Conservation (phyloP, 495 filamentous ascomycete species). For the Tuber indicum region DNA sequence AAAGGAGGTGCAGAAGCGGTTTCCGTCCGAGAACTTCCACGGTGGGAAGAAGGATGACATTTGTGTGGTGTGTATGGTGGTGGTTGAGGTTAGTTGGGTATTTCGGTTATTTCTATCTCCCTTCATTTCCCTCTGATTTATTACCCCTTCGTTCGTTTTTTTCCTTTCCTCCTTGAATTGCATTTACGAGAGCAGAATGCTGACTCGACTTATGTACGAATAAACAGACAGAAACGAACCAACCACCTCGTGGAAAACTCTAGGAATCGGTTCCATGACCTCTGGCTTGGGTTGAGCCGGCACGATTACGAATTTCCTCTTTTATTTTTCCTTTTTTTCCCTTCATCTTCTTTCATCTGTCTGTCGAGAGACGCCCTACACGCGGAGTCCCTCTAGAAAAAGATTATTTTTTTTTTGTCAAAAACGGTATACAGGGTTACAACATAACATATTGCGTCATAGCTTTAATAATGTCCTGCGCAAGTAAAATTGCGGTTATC, state of each 20-base stretch:
- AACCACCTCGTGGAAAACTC: not conserved
- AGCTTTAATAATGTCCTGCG: not conserved
- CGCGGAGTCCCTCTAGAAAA: not conserved
- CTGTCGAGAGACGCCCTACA: no score
- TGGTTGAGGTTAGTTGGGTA: constrained; percentile 32
- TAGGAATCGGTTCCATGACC: not conserved
- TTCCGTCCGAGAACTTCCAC: constrained; percentile 86
- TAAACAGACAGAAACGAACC: not conserved
- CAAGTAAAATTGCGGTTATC: not conserved
- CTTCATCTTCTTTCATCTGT: not conserved
- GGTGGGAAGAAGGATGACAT: constrained; percentile 51
- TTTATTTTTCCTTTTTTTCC: not conserved
- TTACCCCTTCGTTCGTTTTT: not conserved
- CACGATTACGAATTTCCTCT: not conserved
- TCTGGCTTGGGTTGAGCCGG: not conserved
- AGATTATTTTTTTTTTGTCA: not conserved
- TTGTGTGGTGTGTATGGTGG: constrained; percentile 39
- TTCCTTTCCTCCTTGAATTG: not conserved
- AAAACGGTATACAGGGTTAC: not conserved
- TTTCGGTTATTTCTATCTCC: not conserved
- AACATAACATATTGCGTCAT: not conserved
- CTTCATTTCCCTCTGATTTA: not conserved
- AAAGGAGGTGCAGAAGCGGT: constrained; percentile 68
- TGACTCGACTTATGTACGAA: not conserved
- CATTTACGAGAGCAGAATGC: not conserved